Conservation (phyloP, 2,329 filamentous ascomycete genomes). For the Akanthomyces lecanii region DNA sequence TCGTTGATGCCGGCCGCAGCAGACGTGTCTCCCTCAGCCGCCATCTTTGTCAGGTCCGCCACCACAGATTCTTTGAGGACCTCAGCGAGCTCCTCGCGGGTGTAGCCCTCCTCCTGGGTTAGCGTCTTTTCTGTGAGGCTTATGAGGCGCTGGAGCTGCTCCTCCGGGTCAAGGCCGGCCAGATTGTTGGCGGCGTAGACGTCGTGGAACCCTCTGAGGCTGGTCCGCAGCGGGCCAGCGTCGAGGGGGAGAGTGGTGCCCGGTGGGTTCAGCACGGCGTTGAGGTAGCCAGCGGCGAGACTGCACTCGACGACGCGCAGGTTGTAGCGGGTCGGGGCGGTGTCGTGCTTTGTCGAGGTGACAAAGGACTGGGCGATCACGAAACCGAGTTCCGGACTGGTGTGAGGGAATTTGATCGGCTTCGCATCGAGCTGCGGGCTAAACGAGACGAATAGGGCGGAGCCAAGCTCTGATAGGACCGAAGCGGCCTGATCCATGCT, state of each 20-base stretch:
- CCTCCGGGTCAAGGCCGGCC: slow-evolving; percentile 43
- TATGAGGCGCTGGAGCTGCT: slow-evolving; percentile 72
- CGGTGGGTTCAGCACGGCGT: slow-evolving; percentile 53
- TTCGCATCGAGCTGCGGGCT: slow-evolving; percentile 70
- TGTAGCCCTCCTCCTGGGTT: slow-evolving; percentile 77
- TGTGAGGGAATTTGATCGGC: slow-evolving; percentile 76
- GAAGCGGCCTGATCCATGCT: slow-evolving; percentile 98
- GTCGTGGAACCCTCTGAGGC: slow-evolving; percentile 82
- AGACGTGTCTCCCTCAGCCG: background rate
- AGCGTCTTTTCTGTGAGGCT: slow-evolving; percentile 67
- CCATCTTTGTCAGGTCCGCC: slow-evolving; percentile 57
- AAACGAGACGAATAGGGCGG: slow-evolving; percentile 87
- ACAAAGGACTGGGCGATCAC: slow-evolving; percentile 94
- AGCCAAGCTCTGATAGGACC: slow-evolving; percentile 82
- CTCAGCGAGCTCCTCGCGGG: slow-evolving; percentile 74
- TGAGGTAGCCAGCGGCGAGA: slow-evolving; percentile 70
- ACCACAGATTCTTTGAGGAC: slow-evolving; percentile 62
- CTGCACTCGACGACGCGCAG: slow-evolving; percentile 94
- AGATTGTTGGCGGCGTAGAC: slow-evolving; percentile 51
- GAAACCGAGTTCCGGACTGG: slow-evolving; percentile 80
- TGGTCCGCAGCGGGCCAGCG: slow-evolving; percentile 75
- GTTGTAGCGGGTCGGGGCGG: slow-evolving; percentile 92
- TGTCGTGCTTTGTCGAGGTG: slow-evolving; percentile 89
- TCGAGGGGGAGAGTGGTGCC: slow-evolving; percentile 66
- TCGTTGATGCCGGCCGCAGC: background rate